A percentile compares a stretch with the other conserved stretches of the same genome.
These are phyloP conservation scores for Calocybe cyanea DNA, from an alignment of 768 basidiomycete species.

Conservation along the genomic window DNA sequence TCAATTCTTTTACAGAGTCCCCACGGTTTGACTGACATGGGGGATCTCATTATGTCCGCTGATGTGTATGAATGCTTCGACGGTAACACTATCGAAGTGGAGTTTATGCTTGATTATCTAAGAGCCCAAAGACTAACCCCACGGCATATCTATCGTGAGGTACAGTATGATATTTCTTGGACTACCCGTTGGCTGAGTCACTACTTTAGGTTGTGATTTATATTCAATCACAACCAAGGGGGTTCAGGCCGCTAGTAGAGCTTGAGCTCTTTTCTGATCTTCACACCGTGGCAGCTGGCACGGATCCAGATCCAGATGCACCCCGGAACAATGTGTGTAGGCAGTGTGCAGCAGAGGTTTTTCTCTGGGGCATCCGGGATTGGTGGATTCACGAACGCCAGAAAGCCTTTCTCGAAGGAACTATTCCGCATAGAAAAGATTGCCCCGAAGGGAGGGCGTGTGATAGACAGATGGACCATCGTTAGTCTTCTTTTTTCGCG, in stretches of 20 bases:
- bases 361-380: slow-evolving; percentile 71
- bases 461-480: slow-evolving; percentile 58
- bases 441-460: slow-evolving; percentile 65
- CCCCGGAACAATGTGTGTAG: slow-evolving; percentile 66
- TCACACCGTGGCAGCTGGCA: slow-evolving; percentile 51
- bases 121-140: slow-evolving; percentile 59
- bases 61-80: slow-evolving; percentile 82
- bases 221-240: slow-evolving; percentile 55
- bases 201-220: slow-evolving; percentile 54
- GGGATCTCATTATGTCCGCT: slow-evolving; percentile 74
- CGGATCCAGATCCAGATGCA: slow-evolving; percentile 52
- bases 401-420: slow-evolving; percentile 59
- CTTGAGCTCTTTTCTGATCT: slow-evolving; percentile 68
- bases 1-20: slow-evolving; percentile 59
- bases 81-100: slow-evolving; percentile 75
- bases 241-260: slow-evolving; percentile 66
- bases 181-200: neutral
- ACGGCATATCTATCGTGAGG: slow-evolving; percentile 74
- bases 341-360: slow-evolving; percentile 68
- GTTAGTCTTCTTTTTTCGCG: slow-evolving; percentile 38
- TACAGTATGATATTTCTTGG: slow-evolving; percentile 24
- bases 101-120: slow-evolving; percentile 81
- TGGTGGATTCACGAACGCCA: slow-evolving; percentile 83
- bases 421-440: slow-evolving; percentile 57
- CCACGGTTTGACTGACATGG: slow-evolving; percentile 60